Conservation (phyloP, 2,329 filamentous ascomycete genomes). For the Paracoccidioides brasiliensis region DNA sequence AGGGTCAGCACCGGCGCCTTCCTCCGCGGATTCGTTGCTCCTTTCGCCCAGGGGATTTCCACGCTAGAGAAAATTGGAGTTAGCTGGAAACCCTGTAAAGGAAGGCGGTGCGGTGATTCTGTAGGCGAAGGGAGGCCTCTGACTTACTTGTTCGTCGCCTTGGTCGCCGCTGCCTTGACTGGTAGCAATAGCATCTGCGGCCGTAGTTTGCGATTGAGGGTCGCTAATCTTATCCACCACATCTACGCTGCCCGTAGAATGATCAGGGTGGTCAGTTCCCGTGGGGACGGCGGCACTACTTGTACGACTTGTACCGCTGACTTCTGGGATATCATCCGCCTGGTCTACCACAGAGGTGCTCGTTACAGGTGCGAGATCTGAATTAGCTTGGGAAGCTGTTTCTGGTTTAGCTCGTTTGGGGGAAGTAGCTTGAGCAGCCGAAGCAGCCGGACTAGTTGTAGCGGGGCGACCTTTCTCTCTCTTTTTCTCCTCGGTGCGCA, state of each 20-base stretch:
- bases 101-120: background rate
- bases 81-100: background rate
- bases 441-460: conserved; percentile 16
- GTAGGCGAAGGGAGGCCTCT: background rate
- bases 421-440: conserved; percentile 5
- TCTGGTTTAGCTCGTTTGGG: conserved; percentile 4
- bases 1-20: background rate
- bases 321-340: background rate
- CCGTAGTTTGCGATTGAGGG: background rate
- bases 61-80: background rate
- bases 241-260: background rate
- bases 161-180: background rate
- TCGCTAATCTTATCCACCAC: background rate
- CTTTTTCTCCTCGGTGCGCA: conserved; percentile 86
- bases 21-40: background rate
- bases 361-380: background rate
- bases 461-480: conserved; percentile 49
- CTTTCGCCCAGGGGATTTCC: background rate
- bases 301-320: background rate
- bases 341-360: background rate
- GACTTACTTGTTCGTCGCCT: conserved; percentile 2
- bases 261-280: too few relatives aligned
- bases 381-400: background rate
- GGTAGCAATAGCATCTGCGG: background rate
- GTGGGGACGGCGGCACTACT: too few relatives aligned